A percentile compares a stretch with the other conserved stretches of the same genome.
These are phyloP conservation scores for Colletotrichum navitas DNA, from an alignment of 2,329 filamentous ascomycete species.

Conservation along the genomic window DNA sequence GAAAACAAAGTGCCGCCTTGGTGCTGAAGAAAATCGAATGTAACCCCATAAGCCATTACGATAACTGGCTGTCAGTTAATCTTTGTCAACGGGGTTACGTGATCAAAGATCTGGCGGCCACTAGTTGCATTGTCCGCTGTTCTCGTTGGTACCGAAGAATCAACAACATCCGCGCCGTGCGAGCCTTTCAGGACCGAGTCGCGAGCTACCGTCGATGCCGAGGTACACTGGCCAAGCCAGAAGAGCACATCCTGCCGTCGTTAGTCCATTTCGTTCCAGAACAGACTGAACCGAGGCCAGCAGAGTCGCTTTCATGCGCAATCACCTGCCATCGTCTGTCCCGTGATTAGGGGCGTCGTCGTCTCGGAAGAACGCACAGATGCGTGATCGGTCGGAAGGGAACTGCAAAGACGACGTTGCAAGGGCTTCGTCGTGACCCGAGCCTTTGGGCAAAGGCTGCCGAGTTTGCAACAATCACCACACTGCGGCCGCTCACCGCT, in stretches of 20 bases:
- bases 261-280: not conserved
- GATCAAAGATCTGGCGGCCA: too few relatives aligned
- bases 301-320: not conserved
- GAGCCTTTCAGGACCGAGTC: not conserved
- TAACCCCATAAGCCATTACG: not conserved
- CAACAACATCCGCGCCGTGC: not conserved
- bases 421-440: not conserved
- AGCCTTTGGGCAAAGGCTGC: not conserved
- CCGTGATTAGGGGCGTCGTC: not conserved
- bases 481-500: not conserved
- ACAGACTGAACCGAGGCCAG: not conserved
- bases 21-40: not conserved
- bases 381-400: not conserved
- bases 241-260: not conserved
- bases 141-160: not conserved
- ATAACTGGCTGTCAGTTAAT: not conserved
- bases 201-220: not conserved
- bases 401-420: not conserved
- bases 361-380: not conserved
- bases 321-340: not conserved
- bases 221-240: not conserved
- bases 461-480: not conserved
- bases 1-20: not conserved
- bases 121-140: not conserved
- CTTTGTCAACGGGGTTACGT: not conserved